Base-by-base conservation (phyloP, 2,329 filamentous ascomycete genomes). In the Chlorencoelia australis region DNA sequence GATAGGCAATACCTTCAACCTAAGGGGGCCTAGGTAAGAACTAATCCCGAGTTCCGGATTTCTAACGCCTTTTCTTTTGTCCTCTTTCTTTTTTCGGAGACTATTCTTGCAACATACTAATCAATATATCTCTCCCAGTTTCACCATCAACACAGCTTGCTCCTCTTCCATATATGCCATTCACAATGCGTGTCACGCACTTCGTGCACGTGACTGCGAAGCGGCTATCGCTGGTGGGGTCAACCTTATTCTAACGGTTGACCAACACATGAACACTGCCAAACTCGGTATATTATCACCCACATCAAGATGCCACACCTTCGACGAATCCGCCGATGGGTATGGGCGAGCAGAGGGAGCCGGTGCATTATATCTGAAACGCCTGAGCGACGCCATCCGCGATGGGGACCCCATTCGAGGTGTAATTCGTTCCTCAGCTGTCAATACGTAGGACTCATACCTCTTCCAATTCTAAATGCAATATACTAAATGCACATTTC, bases 121-220 rank as follows among this genome's bases (percentile, higher is more conserved):
- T n/a, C 6, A n/a, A n/a, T n/a, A n/a, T n/a, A n/a, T n/a, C n/a
- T n/a, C n/a, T n/a, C n/a, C n/a, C n/a, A 60, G 58, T 18, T 55
- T 66, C 41, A 63, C 61, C 4, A 55, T 68, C 7, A 59, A 67
- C 33, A 67, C 65, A 14, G 65, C 60, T 16, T 68, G 64, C 49
- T 67, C 64, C 11, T 59, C 60, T 2, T 58, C 60, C n/a, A 33
- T 68, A 13, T 54, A 59, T 2, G 59, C 59, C 4, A 42, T 68
- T 0, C 64, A 68, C 41, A 51, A 58, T 19, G 65, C 62, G 0
- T 56, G 65, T 5, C 50, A 63, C 18, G 58, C 54, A 26, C 45
- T 71, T 4, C 60, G 62, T 2, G 49, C 56, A 1, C 59, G 61
- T 4, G 61, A 66, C 20, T 59, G 52, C 0, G 20, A 39, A 2